Evolutionary conservation across 805 yeast genomes (phyloP).

Genomic region (Scheffersomyces stipitis): DNA sequence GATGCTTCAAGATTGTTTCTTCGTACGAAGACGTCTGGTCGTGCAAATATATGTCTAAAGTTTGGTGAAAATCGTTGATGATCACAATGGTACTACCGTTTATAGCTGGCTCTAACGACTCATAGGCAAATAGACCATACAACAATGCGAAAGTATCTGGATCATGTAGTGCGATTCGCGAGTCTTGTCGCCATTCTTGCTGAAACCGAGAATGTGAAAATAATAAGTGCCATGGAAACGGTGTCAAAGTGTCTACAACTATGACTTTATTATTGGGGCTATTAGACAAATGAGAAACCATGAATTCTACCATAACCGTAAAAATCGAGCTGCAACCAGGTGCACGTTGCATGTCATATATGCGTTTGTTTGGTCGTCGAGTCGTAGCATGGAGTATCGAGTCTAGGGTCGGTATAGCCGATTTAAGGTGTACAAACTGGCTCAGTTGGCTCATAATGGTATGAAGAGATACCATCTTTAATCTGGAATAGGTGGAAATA

Average conservation of each 20-base stretch:
- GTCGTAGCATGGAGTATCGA: slow-evolving; percentile 17
- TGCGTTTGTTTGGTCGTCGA: slow-evolving; percentile 15
- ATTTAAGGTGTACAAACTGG: slow-evolving; percentile 24
- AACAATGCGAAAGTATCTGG: slow-evolving; percentile 29
- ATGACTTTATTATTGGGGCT: slow-evolving; percentile 16
- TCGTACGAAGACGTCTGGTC: slow-evolving; percentile 35
- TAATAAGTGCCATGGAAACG: slow-evolving; percentile 29
- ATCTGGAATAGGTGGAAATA: too few relatives aligned
- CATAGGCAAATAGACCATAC: slow-evolving; percentile 17
- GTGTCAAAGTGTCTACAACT: slow-evolving; percentile 29
- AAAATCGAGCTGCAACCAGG: slow-evolving; percentile 27
- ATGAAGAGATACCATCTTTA: slow-evolving; percentile 33
- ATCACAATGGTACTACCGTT: slow-evolving; percentile 19
- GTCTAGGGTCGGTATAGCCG: slow-evolving; percentile 31
- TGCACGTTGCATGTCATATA: slow-evolving; percentile 39
- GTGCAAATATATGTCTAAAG: slow-evolving; percentile 32
- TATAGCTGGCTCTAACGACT: slow-evolving; percentile 5
- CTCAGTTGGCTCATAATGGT: slow-evolving; percentile 27
- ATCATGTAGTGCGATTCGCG: slow-evolving; percentile 13
- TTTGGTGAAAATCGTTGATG: slow-evolving; percentile 34
- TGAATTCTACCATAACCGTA: slow-evolving; percentile 20
- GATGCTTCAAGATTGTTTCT: slow-evolving; percentile 30
- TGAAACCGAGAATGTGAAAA: slow-evolving; percentile 18
- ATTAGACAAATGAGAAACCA: slow-evolving; percentile 27
- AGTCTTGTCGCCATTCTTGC: slow-evolving; percentile 16